phyloP scores from a whole-genome alignment of 441 rosid genomes.

The Raphanus hybrid region DNA sequence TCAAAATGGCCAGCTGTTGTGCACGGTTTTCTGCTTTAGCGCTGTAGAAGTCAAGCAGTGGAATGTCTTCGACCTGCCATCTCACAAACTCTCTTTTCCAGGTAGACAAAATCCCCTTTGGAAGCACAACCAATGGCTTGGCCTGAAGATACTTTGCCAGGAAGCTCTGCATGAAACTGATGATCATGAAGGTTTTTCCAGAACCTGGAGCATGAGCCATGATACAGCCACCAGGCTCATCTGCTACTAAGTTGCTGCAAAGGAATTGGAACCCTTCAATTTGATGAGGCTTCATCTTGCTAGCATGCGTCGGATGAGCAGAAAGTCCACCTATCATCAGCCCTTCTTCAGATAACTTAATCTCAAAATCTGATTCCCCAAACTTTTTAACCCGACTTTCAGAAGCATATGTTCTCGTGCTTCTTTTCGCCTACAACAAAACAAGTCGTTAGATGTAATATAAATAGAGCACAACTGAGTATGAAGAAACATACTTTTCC shows the following conservation, averaged over 20 bases:
- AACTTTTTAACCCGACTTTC: constrained; percentile 50
- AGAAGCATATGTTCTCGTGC: constrained; percentile 53
- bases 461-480: not conserved
- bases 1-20: constrained; percentile 71
- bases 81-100: constrained; percentile 83
- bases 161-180: constrained; percentile 90
- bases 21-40: constrained; percentile 70
- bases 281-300: constrained; percentile 85
- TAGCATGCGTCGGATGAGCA: constrained; percentile 82
- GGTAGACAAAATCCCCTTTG: constrained; percentile 76
- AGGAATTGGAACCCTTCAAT: constrained; percentile 88
- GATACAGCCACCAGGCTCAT: constrained; percentile 87
- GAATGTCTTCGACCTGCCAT: constrained; percentile 88
- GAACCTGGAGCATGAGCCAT: constrained; percentile 96
- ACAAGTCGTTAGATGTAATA: not conserved
- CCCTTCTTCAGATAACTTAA: constrained; percentile 54
- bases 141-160: constrained; percentile 79
- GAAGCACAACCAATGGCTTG: constrained; percentile 77
- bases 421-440: constrained; percentile 57
- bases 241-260: constrained; percentile 72
- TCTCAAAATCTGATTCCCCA: constrained; percentile 49
- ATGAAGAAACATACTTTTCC: constrained; percentile 18
- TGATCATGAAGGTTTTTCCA: constrained; percentile 92
- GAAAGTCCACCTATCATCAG: constrained; percentile 55
- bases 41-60: constrained; percentile 71